phyloP scores from a whole-genome alignment of 1,139 yeast genomes.

The Zhuliangozyma blackwelliae region DNA sequence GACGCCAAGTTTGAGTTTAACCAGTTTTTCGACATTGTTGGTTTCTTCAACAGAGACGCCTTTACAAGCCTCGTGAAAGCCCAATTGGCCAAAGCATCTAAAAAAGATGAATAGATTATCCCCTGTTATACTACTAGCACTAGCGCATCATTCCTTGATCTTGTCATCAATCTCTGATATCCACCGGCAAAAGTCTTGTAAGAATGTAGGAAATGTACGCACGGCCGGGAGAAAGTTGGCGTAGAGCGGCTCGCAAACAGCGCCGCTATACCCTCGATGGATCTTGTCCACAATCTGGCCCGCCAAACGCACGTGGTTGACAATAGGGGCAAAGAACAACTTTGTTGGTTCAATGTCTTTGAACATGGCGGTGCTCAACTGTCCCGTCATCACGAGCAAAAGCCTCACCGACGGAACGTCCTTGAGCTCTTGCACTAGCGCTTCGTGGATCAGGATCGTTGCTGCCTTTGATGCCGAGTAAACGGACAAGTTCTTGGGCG shows the following conservation, averaged over 20 bases:
- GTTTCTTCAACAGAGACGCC: slow-evolving; percentile 41
- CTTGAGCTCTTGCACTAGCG: slow-evolving; percentile 47
- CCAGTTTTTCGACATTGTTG: slow-evolving; percentile 45
- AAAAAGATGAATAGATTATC: slow-evolving; percentile 12
- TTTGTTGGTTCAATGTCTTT: slow-evolving; percentile 55
- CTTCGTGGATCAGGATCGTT: slow-evolving; percentile 54
- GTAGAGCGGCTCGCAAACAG: slow-evolving; percentile 54
- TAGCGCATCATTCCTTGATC: slow-evolving; percentile 9
- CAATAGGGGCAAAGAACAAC: slow-evolving; percentile 61
- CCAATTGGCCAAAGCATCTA: slow-evolving; percentile 22
- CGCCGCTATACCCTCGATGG: slow-evolving; percentile 49
- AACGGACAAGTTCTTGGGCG: slow-evolving; percentile 63
- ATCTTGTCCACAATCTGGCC: slow-evolving; percentile 35
- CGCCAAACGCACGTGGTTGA: slow-evolving; percentile 43
- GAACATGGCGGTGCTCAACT: slow-evolving; percentile 60
- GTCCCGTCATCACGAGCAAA: slow-evolving; percentile 63
- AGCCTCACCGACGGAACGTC: slow-evolving; percentile 29
- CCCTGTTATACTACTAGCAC: no score
- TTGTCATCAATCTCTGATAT: slow-evolving; percentile 52
- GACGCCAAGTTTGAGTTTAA: slow-evolving; percentile 31
- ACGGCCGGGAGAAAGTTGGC: slow-evolving; percentile 54
- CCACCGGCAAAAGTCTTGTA: slow-evolving; percentile 45
- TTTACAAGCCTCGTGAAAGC: slow-evolving; percentile 26
- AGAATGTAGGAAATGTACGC: slow-evolving; percentile 46
- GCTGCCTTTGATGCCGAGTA: slow-evolving; percentile 71